phyloP scores from a whole-genome alignment of 2,329 filamentous ascomycete genomes.

The Juglanconis juglandina region DNA sequence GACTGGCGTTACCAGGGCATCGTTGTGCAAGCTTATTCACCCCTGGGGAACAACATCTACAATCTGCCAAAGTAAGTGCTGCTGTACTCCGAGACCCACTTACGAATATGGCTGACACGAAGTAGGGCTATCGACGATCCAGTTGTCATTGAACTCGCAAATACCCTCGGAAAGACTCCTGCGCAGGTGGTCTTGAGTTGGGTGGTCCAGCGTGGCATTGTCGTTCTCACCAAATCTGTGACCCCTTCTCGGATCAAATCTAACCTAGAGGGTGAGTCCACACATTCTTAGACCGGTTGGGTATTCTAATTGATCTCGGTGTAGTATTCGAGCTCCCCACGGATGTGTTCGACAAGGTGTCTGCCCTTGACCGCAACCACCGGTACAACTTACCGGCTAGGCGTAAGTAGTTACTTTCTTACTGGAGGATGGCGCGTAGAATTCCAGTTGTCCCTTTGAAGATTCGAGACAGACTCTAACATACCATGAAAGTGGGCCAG shows the following conservation, averaged over 20 bases:
- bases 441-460: no score
- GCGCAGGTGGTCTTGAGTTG: slow-evolving; percentile 55
- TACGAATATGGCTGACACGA: neutral
- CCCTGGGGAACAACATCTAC: no score
- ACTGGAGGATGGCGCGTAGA: no score
- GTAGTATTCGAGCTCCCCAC: slow-evolving; percentile 15
- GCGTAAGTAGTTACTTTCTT: no score
- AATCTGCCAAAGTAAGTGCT: no score
- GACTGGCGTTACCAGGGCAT: no score
- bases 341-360: slow-evolving; percentile 10
- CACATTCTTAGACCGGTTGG: no score
- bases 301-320: neutral
- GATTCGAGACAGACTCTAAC: no score
- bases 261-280: slow-evolving; percentile 34
- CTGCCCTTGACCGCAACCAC: slow-evolving; percentile 14
- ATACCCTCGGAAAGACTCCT: slow-evolving; percentile 42
- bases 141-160: slow-evolving; percentile 54
- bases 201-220: slow-evolving; percentile 57
- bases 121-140: slow-evolving; percentile 53
- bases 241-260: slow-evolving; percentile 60
- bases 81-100: neutral
- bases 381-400: slow-evolving; percentile 16
- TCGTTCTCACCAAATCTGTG: slow-evolving; percentile 73
- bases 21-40: neutral
- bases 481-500: neutral